Percentiles rank a stretch among this genome's conserved stretches.
These are phyloP conservation scores for Mycena floridula DNA, from an alignment of 768 basidiomycete species.

Conservation along the genomic window DNA sequence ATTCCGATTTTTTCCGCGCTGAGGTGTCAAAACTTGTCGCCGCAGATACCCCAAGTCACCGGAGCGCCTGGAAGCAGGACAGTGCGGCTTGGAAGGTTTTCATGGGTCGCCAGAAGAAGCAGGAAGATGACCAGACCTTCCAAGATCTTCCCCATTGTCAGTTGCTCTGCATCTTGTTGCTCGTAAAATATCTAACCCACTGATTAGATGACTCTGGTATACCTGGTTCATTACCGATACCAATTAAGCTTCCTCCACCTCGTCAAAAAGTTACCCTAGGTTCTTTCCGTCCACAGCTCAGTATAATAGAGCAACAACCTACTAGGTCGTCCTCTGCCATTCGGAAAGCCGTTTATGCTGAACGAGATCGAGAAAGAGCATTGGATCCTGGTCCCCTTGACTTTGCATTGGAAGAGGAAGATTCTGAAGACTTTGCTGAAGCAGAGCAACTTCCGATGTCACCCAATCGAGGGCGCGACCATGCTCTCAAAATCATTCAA, in stretches of 20 bases:
- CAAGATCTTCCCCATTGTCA: too few relatives aligned
- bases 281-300: conserved; percentile 51
- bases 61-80: conserved; percentile 61
- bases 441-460: conserved; percentile 10
- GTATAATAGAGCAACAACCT: conserved; percentile 29
- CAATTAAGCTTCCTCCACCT: conserved; percentile 37
- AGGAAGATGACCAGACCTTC: too few relatives aligned
- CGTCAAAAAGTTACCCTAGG: conserved; percentile 42
- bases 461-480: conserved; percentile 46
- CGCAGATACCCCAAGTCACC: conserved; percentile 63
- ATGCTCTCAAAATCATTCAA: conserved; percentile 65
- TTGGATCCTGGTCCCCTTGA: conserved; percentile 70
- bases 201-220: too few relatives aligned
- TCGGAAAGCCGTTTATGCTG: conserved; percentile 60
- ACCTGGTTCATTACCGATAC: conserved; percentile 57
- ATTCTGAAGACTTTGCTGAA: conserved; percentile 31
- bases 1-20: too few relatives aligned
- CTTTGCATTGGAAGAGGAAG: conserved; percentile 46
- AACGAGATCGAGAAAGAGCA: conserved; percentile 56
- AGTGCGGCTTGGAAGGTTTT: conserved; percentile 62
- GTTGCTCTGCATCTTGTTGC: too few relatives aligned
- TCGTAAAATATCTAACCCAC: too few relatives aligned
- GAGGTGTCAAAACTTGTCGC: conserved; percentile 61
- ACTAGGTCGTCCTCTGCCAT: conserved; percentile 40
- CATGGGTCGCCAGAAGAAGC: too few relatives aligned